phyloP scores from a whole-genome alignment of 495 filamentous ascomycete species.

The Penicillium lagena region DNA sequence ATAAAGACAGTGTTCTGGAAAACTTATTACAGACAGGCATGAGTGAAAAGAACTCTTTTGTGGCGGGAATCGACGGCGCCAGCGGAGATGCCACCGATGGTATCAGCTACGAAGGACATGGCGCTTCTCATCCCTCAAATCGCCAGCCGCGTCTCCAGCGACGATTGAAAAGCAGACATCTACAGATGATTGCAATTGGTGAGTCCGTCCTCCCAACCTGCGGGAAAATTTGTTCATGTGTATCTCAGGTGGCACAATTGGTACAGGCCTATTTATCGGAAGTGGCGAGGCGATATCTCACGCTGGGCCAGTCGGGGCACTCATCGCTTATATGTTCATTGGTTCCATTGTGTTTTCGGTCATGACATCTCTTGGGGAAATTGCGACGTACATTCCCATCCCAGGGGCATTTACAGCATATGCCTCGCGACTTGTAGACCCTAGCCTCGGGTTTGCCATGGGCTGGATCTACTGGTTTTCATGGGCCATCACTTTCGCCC shows the following conservation, averaged over 20 bases:
- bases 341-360: slow-evolving; percentile 48
- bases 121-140: too few species aligned
- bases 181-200: too few species aligned
- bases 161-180: too few species aligned
- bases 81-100: too few species aligned
- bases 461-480: slow-evolving; percentile 62
- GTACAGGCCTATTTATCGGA: slow-evolving; percentile 64
- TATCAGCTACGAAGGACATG: too few species aligned
- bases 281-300: slow-evolving; percentile 55
- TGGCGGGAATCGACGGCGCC: too few species aligned
- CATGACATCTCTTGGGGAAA: slow-evolving; percentile 51
- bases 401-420: slow-evolving; percentile 64
- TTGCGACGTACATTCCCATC: slow-evolving; percentile 64
- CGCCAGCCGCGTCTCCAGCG: too few species aligned
- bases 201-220: too few species aligned
- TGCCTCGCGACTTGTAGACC: slow-evolving; percentile 59
- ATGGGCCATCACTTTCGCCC: slow-evolving; percentile 51
- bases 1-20: too few species aligned
- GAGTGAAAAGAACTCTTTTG: too few species aligned
- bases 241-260: slow-evolving; percentile 61
- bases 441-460: slow-evolving; percentile 62
- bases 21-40: too few species aligned
- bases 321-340: slow-evolving; percentile 54
- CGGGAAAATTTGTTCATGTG: slow-evolving; percentile 14
- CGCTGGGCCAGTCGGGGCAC: slow-evolving; percentile 54